Evolutionary conservation across 2,329 filamentous ascomycete species (phyloP).

Genomic region (Dothistroma septosporum): DNA sequence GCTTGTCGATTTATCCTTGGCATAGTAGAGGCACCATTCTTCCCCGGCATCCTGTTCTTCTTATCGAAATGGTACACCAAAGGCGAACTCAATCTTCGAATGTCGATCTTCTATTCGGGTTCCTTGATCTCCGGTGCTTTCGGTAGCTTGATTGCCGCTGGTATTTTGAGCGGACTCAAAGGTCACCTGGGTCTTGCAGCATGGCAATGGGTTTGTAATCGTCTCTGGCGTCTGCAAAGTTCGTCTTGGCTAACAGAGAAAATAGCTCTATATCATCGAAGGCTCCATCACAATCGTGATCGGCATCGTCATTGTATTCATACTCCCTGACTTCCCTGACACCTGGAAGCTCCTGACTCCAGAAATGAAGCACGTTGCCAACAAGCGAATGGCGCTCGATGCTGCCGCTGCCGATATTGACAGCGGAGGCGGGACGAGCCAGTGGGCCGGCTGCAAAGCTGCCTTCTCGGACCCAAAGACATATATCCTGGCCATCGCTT

Average conservation of each 20-base stretch:
- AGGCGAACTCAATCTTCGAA: constrained; percentile 63
- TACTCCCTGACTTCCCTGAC: constrained; percentile 48
- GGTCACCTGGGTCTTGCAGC: constrained; percentile 53
- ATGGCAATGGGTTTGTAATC: constrained; percentile 43
- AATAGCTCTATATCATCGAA: constrained; percentile 43
- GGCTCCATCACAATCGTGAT: constrained; percentile 27
- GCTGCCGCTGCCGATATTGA: constrained; percentile 50
- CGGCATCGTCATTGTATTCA: constrained; percentile 32
- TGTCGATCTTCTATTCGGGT: constrained; percentile 63
- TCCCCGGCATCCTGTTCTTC: constrained; percentile 52
- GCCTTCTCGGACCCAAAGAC: constrained; percentile 51
- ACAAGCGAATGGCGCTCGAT: constrained; percentile 49
- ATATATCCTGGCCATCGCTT: constrained; percentile 47
- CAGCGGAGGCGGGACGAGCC: constrained; percentile 46
- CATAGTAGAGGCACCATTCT: constrained; percentile 53
- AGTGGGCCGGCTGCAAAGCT: constrained; percentile 49
- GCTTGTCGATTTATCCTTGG: constrained; percentile 58
- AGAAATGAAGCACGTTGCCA: constrained; percentile 47
- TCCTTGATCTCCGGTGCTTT: constrained; percentile 68
- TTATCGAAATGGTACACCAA: constrained; percentile 65
- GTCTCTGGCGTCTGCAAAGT: background rate
- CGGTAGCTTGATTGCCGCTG: constrained; percentile 56
- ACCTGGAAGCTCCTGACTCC: constrained; percentile 41
- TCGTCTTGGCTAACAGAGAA: background rate
- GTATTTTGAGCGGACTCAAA: constrained; percentile 64